Evolutionary conservation across 1,139 yeast species (phyloP), one percentile per base, ranked within the genome.

Genomic region (Sugiyamaella japonica): DNA sequence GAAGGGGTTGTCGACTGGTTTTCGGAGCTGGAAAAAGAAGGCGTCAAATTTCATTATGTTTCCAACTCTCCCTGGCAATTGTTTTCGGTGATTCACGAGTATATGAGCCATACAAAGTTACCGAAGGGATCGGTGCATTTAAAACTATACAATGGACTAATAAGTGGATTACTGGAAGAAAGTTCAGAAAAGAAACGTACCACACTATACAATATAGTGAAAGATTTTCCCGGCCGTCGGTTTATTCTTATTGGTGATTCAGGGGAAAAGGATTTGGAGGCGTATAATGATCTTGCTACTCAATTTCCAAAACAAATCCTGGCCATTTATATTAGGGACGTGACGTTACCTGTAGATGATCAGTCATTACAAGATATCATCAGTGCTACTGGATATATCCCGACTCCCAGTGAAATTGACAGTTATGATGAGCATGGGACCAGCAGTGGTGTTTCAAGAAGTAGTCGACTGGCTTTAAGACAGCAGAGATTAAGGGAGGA

Each of bases 21-120:
- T 66, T 67, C 75, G 45, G 64, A 72, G 61, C 64, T 83, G 59
- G 41, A 44, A 32, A 55, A 59, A 1, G 60, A 63, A 10, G 76
- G 81, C 5, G 78, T 86, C 9, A 75, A 83, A 32, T 84, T 89
- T 66, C 97, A 90, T 67, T 95, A 93, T 66, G 98, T 95, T 1
- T 90, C 97, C 5, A 95, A 95, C 69, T 85, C 96, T 1, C 99
- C 99, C 0, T 87, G 95, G 83, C 98, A 91, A 69, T 72, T 93
- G 36, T 90, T 78, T 69, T 79, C 85, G 9, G 78, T 85, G 7
- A 79, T 93, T 48, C 66, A 75, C 16, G 81, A 83, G 49, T 93
- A 85, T 70, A 73, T 86, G 65, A 68, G 73, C 36, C 66, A 74
- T 34, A 80, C 77, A 16, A 73, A 79, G 2, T 79, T 89, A 47